A percentile compares a stretch with the other conserved stretches of the same genome.
phyloP scores from a whole-genome alignment of 2,329 filamentous ascomycete genomes.

The Colletotrichum higginsianum region DNA sequence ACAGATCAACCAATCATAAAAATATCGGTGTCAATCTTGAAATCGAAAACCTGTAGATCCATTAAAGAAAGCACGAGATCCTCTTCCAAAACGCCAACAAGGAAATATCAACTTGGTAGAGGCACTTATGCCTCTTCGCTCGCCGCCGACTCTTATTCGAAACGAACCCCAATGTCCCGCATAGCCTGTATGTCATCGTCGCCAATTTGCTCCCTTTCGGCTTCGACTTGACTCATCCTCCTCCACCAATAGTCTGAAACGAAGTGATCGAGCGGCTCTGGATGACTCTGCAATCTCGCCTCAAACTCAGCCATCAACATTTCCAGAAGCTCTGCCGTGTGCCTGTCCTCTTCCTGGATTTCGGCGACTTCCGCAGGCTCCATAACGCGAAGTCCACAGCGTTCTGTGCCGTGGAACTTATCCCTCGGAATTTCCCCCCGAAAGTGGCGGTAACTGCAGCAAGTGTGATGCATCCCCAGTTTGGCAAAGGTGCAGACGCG shows the following conservation, averaged over 20 bases:
- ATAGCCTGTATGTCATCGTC: background rate
- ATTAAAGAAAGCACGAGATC: rapidly evolving
- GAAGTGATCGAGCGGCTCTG: background rate
- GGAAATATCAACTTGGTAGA: too few species aligned
- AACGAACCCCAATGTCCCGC: background rate
- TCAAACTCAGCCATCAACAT: background rate
- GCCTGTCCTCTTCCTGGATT: background rate
- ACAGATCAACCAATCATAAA: too few species aligned
- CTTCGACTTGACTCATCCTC: background rate
- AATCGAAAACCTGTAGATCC: background rate
- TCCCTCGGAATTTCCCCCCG: rapidly evolving
- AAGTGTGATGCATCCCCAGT: background rate
- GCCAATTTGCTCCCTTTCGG: background rate
- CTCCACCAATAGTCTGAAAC: background rate
- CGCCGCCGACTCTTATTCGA: background rate
- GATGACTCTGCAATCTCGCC: background rate
- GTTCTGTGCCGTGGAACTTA: background rate
- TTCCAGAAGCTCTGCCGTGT: background rate
- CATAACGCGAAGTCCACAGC: background rate
- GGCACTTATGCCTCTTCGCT: background rate
- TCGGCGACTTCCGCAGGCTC: background rate
- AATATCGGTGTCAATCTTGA: too few species aligned
- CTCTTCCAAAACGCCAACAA: too few species aligned
- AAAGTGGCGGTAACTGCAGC: background rate
- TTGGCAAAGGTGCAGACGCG: background rate